Evolutionary conservation across 2,329 filamentous ascomycete species (phyloP).

Genomic region (Cercospora sp.): DNA sequence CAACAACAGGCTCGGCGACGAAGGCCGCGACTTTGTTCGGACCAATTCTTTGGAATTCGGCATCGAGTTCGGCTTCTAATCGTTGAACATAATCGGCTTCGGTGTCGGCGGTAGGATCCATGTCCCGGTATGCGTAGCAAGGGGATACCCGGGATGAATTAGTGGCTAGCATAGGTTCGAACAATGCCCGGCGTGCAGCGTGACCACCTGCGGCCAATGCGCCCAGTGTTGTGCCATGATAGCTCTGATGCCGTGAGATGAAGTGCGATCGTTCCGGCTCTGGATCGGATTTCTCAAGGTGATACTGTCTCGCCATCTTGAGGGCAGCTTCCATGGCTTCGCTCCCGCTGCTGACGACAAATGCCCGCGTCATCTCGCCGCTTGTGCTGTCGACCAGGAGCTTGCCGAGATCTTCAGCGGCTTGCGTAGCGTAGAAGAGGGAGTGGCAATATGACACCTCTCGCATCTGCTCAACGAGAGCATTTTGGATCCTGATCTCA

Average conservation of each 20-base stretch:
- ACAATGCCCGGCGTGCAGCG: constrained; percentile 59
- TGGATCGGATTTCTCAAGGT: constrained; percentile 54
- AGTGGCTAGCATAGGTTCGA: constrained; percentile 58
- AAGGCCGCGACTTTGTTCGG: constrained; percentile 69
- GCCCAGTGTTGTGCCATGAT: constrained; percentile 70
- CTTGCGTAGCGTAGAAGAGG: constrained; percentile 57
- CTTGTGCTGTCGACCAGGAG: constrained; percentile 54
- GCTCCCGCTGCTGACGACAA: constrained; percentile 60
- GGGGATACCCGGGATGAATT: constrained; percentile 62
- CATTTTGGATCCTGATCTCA: constrained; percentile 53
- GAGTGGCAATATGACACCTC: constrained; percentile 61
- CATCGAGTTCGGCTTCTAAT: constrained; percentile 65
- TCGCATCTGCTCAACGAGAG: constrained; percentile 60
- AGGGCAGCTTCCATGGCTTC: constrained; percentile 69
- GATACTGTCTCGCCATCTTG: constrained; percentile 68
- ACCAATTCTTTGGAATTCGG: constrained; percentile 64
- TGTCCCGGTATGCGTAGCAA: constrained; percentile 64
- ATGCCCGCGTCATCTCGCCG: constrained; percentile 55
- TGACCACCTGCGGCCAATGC: constrained; percentile 66
- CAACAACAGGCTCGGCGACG: constrained; percentile 71
- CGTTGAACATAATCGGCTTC: constrained; percentile 60
- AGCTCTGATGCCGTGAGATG: constrained; percentile 65
- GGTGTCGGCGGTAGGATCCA: constrained; percentile 35
- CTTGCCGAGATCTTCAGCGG: constrained; percentile 55
- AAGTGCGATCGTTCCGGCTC: constrained; percentile 59